phyloP scores from a whole-genome alignment of 1,284 basidiomycete genomes.

The Cystobasidiaceae sp. region DNA sequence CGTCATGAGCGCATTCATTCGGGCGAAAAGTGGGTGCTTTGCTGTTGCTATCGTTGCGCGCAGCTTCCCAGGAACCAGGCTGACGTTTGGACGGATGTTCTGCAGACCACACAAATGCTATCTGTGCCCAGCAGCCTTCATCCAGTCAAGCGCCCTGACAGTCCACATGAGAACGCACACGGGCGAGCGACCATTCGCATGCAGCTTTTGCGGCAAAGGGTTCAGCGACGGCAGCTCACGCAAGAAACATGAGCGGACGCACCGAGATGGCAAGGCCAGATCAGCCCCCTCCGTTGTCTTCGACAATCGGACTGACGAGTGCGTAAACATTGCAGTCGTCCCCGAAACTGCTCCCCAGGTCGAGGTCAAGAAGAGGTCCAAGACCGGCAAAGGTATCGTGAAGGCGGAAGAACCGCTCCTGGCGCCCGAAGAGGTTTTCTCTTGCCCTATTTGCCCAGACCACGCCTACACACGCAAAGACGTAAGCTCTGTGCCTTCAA shows the following conservation, averaged over 20 bases:
- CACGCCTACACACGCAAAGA: constrained; percentile 6
- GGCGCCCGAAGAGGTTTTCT: neutral
- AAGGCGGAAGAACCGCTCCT: neutral
- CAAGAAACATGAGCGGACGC: constrained; percentile 15
- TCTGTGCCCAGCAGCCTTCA: constrained; percentile 1
- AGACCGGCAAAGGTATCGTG: too few relatives aligned
- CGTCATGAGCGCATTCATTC: constrained; percentile 18
- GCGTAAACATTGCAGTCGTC: too few relatives aligned
- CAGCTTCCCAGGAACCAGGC: neutral
- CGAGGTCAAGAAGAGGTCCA: too few relatives aligned
- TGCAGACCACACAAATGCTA: neutral
- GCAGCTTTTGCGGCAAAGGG: neutral
- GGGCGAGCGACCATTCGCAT: constrained; percentile 3
- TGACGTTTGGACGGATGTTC: too few relatives aligned
- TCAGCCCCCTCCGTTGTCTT: too few relatives aligned
- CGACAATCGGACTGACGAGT: too few relatives aligned
- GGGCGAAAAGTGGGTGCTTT: neutral
- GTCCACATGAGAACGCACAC: constrained; percentile 7
- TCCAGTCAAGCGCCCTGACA: constrained; percentile 9
- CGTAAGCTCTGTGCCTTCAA: neutral
- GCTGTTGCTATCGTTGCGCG: too few relatives aligned
- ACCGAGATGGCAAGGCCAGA: neutral
- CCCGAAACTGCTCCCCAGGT: too few relatives aligned
- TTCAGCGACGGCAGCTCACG: constrained; percentile 8
- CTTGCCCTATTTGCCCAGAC: constrained; percentile 5